Conservation (phyloP, 768 basidiomycete species). For the Boletus vermiculosoides region DNA sequence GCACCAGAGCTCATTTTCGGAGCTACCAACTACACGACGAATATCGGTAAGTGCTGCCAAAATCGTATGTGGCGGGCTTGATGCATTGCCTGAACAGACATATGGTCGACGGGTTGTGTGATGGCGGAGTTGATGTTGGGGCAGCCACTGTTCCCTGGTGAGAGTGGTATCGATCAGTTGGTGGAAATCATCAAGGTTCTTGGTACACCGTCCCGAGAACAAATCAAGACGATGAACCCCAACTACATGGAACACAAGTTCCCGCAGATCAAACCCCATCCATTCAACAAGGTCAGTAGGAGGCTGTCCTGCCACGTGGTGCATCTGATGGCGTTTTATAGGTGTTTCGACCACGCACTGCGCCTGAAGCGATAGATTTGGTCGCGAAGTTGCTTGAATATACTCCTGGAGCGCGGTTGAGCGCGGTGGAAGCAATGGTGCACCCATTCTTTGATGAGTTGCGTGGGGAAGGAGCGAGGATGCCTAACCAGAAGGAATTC, state of each 20-base stretch:
- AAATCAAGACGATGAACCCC: slow-evolving; percentile 99
- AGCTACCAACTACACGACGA: slow-evolving; percentile 99
- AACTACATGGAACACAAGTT: slow-evolving; percentile 99
- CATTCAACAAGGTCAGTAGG: slow-evolving; percentile 82
- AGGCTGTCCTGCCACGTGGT: slow-evolving; percentile 1
- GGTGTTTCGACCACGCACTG: slow-evolving; percentile 98
- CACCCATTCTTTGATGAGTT: slow-evolving; percentile 98
- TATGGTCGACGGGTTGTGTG: slow-evolving; percentile 99
- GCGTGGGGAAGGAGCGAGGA: slow-evolving; percentile 82
- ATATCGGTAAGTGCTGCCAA: slow-evolving; percentile 76
- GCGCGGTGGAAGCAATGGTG: slow-evolving; percentile 88
- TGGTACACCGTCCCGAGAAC: slow-evolving; percentile 96
- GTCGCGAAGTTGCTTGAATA: slow-evolving; percentile 96
- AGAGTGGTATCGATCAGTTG: slow-evolving; percentile 97
- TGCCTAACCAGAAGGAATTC: slow-evolving; percentile 98
- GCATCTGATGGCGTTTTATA: slow-evolving; percentile 33
- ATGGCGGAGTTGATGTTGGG: slow-evolving; percentile 99
- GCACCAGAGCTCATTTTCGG: slow-evolving; percentile 99
- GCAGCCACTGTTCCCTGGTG: slow-evolving; percentile 97
- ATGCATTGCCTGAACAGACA: slow-evolving; percentile 52
- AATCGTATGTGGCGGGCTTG: slow-evolving; percentile 1
- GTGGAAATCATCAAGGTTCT: slow-evolving; percentile 99
- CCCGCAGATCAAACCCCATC: slow-evolving; percentile 99
- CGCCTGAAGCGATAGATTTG: slow-evolving; percentile 93
- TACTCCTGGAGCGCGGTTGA: slow-evolving; percentile 91